A percentile compares a stretch with the other conserved stretches of the same genome.
Conservation (phyloP, 148 eudicot genomes). For the Camellia granthamiana region DNA sequence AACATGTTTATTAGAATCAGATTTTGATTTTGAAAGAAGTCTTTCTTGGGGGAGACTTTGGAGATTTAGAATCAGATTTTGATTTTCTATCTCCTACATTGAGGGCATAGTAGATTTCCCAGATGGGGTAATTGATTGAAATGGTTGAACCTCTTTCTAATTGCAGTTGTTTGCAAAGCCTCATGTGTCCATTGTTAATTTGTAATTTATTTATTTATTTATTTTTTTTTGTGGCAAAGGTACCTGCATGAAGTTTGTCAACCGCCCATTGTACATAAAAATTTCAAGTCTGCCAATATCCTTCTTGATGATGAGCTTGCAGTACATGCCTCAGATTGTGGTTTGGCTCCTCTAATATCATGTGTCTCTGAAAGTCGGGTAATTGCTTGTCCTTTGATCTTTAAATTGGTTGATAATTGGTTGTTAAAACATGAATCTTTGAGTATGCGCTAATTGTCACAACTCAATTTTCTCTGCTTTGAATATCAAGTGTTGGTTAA, state of each 20-base stretch:
- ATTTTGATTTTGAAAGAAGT: neutral
- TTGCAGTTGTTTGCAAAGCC: neutral
- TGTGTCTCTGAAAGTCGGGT: conserved; percentile 55
- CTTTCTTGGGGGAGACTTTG: neutral
- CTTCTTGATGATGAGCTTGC: conserved; percentile 69
- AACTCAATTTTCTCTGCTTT: neutral
- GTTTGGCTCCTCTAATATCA: conserved; percentile 61
- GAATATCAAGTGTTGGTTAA: neutral
- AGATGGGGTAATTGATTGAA: neutral
- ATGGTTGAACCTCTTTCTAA: neutral
- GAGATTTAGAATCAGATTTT: neutral
- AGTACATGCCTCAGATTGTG: conserved; percentile 83
- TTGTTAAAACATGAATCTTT: neutral
- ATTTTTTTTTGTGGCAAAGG: conserved; percentile 32
- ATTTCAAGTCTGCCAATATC: conserved; percentile 82
- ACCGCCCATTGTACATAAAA: conserved; percentile 72
- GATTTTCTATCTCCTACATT: neutral
- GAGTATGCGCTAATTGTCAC: too few species aligned
- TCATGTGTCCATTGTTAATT: neutral
- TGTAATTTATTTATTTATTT: neutral
- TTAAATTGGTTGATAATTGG: neutral
- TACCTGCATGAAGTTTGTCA: conserved; percentile 82
- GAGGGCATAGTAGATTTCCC: neutral
- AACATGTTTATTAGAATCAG: neutral
- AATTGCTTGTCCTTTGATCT: conserved; percentile 8